phyloP scores from a whole-genome alignment of 441 rosid genomes.

The Erodium texanum region DNA sequence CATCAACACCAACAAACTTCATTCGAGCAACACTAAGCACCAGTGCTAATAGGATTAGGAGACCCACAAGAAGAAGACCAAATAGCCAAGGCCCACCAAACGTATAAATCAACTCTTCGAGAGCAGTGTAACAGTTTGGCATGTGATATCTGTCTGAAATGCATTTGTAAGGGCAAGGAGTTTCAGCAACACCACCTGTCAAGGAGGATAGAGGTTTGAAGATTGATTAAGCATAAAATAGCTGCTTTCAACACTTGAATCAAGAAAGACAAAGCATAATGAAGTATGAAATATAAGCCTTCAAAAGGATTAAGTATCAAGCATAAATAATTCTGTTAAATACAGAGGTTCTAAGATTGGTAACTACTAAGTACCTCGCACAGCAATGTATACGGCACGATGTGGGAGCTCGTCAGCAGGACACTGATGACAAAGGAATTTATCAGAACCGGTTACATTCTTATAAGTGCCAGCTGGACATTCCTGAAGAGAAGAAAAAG shows the following conservation, averaged over 20 bases:
- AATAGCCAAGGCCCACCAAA: constrained; percentile 99
- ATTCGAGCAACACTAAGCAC: constrained; percentile 97
- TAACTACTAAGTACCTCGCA: constrained; percentile 57
- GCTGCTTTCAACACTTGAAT: constrained; percentile 5
- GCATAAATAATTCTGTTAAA: background rate
- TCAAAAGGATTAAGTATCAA: background rate
- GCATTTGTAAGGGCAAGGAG: constrained; percentile 90
- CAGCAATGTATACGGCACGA: constrained; percentile 66
- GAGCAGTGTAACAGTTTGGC: constrained; percentile 97
- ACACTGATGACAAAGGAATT: constrained; percentile 66
- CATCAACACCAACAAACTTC: constrained; percentile 97
- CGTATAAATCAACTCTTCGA: constrained; percentile 92
- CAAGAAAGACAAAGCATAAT: background rate
- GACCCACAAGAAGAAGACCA: constrained; percentile 78
- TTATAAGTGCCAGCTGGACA: constrained; percentile 91
- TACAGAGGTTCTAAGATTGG: background rate
- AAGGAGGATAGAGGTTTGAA: constrained; percentile 14
- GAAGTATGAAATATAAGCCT: constrained; percentile 6
- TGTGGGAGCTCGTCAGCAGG: constrained; percentile 74
- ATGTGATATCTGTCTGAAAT: constrained; percentile 91
- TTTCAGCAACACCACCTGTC: constrained; percentile 85
- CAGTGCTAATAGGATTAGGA: constrained; percentile 81
- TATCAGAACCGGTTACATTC: constrained; percentile 80
- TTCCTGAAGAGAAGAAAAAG: constrained; percentile 48
- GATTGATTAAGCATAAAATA: background rate